phyloP scores from a whole-genome alignment of 306 rosid species.

The Gastrolobium villosum region DNA sequence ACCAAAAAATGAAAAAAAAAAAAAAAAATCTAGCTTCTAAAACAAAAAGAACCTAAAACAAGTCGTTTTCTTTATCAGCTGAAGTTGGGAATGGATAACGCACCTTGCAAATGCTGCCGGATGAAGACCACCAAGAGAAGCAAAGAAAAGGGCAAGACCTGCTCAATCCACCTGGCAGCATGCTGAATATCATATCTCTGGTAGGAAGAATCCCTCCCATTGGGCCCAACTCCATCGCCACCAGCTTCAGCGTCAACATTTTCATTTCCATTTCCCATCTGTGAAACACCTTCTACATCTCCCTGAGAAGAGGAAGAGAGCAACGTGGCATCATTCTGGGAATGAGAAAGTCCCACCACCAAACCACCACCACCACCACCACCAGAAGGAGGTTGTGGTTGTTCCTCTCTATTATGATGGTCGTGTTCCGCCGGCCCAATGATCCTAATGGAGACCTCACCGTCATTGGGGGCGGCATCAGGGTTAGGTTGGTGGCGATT shows the following conservation, averaged over 20 bases:
- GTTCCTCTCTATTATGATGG: constrained; percentile 65
- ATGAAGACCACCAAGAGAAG: constrained; percentile 97
- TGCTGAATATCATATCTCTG: constrained; percentile 98
- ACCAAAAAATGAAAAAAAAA: not conserved
- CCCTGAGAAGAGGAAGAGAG: constrained; percentile 49
- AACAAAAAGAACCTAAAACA: not conserved
- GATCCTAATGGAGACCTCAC: constrained; percentile 91
- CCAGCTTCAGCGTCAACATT: constrained; percentile 59
- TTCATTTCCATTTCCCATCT: constrained; percentile 50
- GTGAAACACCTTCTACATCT: constrained; percentile 65
- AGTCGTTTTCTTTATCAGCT: not conserved
- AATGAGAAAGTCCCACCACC: constrained; percentile 56
- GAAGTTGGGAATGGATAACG: not conserved
- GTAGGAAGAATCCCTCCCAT: constrained; percentile 92
- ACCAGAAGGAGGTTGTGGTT: not conserved
- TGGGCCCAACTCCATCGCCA: constrained; percentile 58
- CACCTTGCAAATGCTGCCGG: constrained; percentile 98
- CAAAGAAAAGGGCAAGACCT: constrained; percentile 89
- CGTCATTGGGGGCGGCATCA: constrained; percentile 55
- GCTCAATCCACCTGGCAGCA: constrained; percentile 98
- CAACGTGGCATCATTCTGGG: constrained; percentile 53
- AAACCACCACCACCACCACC: constrained; percentile 54
- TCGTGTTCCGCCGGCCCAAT: constrained; percentile 74
- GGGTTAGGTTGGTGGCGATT: constrained; percentile 60
- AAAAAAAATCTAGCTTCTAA: constrained; percentile 1